A percentile compares a stretch with the other conserved stretches of the same genome.
phyloP scores from a whole-genome alignment of 352 stramenopile genomes.

The Albugo laibachii region DNA sequence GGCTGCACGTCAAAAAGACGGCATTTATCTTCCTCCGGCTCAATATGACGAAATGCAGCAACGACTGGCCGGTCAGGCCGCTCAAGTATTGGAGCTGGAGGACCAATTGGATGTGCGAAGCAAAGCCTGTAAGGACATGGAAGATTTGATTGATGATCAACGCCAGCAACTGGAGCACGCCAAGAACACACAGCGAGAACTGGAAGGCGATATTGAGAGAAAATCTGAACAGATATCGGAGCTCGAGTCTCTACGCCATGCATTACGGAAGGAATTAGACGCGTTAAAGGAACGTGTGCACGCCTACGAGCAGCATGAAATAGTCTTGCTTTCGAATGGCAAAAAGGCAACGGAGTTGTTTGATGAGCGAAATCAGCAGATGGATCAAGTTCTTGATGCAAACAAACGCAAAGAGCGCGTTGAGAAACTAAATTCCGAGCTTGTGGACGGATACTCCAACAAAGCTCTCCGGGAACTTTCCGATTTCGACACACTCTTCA shows the following conservation, averaged over 20 bases:
- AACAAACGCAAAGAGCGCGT: constrained; percentile 29
- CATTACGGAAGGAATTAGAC: background rate
- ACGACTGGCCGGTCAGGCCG: constrained; percentile 38
- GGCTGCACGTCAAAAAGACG: constrained; percentile 79
- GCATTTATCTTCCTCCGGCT: constrained; percentile 77
- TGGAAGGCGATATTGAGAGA: background rate
- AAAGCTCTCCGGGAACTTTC: no score
- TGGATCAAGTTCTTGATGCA: constrained; percentile 23
- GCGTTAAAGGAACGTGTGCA: constrained; percentile 7
- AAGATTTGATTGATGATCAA: constrained; percentile 34
- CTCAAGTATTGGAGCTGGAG: constrained; percentile 58
- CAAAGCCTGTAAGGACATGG: constrained; percentile 37
- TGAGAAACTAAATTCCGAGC: constrained; percentile 1
- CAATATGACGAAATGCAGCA: constrained; percentile 86
- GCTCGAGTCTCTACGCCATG: constrained; percentile 8
- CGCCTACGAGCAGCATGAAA: constrained; percentile 33
- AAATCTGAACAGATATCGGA: background rate
- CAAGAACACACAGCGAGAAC: constrained; percentile 2
- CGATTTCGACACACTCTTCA: no score
- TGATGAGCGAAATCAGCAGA: constrained; percentile 27
- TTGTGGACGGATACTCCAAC: no score
- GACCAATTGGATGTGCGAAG: constrained; percentile 59
- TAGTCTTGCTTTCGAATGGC: constrained; percentile 28
- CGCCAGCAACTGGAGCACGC: constrained; percentile 23
- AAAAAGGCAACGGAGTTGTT: constrained; percentile 28